These are phyloP conservation scores for Oehlia diaphana DNA, from an alignment of 192 early-diverging fungal genomes.

Conservation along the genomic window DNA sequence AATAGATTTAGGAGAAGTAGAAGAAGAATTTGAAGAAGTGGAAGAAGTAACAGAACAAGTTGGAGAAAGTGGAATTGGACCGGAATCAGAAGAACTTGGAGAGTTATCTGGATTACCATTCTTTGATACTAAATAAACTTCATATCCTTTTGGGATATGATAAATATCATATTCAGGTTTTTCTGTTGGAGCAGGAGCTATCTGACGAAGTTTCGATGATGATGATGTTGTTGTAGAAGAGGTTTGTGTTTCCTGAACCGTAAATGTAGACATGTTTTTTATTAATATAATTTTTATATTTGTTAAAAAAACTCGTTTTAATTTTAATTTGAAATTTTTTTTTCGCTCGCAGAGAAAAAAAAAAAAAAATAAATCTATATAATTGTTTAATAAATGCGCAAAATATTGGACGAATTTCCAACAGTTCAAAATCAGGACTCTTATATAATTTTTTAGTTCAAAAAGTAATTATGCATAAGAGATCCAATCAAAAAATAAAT, in stretches of 20 bases:
- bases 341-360: neutral
- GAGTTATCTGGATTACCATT: neutral
- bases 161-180: conserved; percentile 28
- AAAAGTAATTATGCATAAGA: neutral
- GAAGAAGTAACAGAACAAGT: neutral
- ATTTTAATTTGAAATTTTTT: neutral
- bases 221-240: neutral
- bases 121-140: conserved; percentile 26
- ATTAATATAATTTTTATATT: too few species aligned
- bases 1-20: neutral
- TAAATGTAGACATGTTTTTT: neutral
- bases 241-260: neutral
- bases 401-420: neutral
- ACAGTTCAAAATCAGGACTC: neutral
- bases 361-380: neutral
- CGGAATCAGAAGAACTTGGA: neutral
- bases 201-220: conserved; percentile 8
- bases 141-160: conserved; percentile 28
- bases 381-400: neutral
- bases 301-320: neutral
- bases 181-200: conserved; percentile 19
- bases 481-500: neutral
- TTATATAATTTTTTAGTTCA: neutral
- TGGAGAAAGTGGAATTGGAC: neutral
- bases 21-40: neutral